A percentile compares a stretch with the other conserved stretches of the same genome.
Evolutionary conservation across 768 basidiomycete species (phyloP).

Genomic region (Guyanaporus albipodus): DNA sequence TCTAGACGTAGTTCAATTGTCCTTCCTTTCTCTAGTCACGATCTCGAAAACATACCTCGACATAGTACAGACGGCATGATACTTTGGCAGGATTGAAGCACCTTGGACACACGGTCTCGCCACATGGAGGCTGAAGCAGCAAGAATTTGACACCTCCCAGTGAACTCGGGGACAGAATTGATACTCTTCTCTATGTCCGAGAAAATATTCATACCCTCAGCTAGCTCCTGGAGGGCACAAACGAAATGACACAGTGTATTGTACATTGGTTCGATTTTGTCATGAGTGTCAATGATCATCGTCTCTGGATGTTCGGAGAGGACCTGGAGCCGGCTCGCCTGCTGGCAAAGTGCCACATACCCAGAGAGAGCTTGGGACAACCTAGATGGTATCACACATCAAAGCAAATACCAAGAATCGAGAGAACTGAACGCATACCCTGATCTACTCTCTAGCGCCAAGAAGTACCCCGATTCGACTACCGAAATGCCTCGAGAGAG

Average conservation of each 20-base stretch:
- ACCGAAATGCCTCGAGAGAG: conserved; percentile 73
- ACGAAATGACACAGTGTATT: conserved; percentile 14
- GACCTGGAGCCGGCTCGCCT: conserved; percentile 15
- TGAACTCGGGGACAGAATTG: conserved; percentile 19
- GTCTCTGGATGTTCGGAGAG: conserved; percentile 21
- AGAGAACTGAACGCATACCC: conserved; percentile 46
- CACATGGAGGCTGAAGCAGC: conserved; percentile 25
- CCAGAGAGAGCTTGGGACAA: conserved; percentile 19
- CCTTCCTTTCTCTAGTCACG: background rate
- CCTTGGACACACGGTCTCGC: conserved; percentile 25
- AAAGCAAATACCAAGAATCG: background rate
- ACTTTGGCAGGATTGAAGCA: conserved; percentile 18
- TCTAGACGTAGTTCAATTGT: conserved; percentile 23
- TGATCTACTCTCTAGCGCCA: conserved; percentile 59
- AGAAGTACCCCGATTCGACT: conserved; percentile 72
- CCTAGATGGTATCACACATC: conserved; percentile 1
- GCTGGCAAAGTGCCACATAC: conserved; percentile 13
- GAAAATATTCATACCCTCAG: conserved; percentile 32
- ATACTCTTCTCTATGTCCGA: conserved; percentile 28
- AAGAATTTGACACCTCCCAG: conserved; percentile 26
- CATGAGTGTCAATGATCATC: conserved; percentile 13
- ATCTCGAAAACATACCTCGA: conserved; percentile 29
- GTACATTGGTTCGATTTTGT: conserved; percentile 17
- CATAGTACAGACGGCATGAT: conserved; percentile 33
- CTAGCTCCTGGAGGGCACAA: conserved; percentile 38